Base-by-base conservation (phyloP, 2,329 filamentous ascomycete species). In the Phialocephala subalpina region DNA sequence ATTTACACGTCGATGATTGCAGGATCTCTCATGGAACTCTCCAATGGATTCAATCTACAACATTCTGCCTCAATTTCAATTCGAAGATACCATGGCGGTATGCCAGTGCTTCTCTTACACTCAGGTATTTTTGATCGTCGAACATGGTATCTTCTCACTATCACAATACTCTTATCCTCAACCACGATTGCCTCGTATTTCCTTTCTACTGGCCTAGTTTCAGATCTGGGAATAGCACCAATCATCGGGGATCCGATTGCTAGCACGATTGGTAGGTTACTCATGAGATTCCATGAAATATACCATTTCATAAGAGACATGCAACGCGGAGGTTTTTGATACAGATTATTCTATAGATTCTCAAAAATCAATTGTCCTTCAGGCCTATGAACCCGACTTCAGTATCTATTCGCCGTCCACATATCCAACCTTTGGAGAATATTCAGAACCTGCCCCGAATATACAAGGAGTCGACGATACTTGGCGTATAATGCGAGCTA, bases 1-100 rank as follows among this genome's bases (percentile, higher is more conserved):
- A 12, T 61, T n/a, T 61, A 45, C 35, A 61, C 59, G 14, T 61
- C 59, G 18, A 61, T 61, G 59, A 55, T 61, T 25, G 49, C 49
- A 29, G 59, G 18, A 14, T 22, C 59, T 9, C 22, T 61, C 29
- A 61, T 61, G 59, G 59, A 61, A 27, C 59, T 61, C 8, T 61
- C 59, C 11, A 61, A 52, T 8, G 59, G 59, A 1, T 61, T 61
- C 33, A 61, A 33, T 55, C n/a, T 61, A 3, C 27, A 40, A 2
- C 59, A 61, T n/a, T 53, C 59, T 2, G 59, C 47, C 4, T 61
- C 59, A 12, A 27, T 61, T 6, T 61, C 59, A 1, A 61, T 61
- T 3, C 27, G 36, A 29, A 61, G 59, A 47, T 61, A 36, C 47
- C 53, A 38, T 40, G 42, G 42, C 7, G 27, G 29, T 3, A 33